These are phyloP conservation scores for Trametes versicolor DNA, from an alignment of 1,284 basidiomycete species.

Conservation along the genomic window DNA sequence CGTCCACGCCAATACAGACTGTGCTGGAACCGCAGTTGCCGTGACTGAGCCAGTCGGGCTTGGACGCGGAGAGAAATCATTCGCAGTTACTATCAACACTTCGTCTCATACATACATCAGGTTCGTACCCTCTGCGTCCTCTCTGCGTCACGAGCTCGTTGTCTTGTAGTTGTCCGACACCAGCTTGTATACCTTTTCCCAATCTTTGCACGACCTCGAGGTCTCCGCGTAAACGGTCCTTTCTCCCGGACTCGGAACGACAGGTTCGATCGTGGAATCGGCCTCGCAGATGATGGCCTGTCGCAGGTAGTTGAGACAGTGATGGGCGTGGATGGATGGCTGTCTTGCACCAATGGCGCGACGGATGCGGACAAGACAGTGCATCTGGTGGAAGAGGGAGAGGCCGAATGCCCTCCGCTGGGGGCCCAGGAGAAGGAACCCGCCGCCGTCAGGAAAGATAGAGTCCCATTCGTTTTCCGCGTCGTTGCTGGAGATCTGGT, in stretches of 20 bases:
- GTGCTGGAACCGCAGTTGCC: too few species aligned
- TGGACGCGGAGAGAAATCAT: too few species aligned
- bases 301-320: constrained; percentile 56
- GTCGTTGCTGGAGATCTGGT: constrained; percentile 16
- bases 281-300: constrained; percentile 53
- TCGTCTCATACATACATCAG: too few species aligned
- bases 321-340: constrained; percentile 47
- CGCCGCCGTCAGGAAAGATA: constrained; percentile 11
- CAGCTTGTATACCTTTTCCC: neutral
- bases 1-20: too few species aligned
- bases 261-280: constrained; percentile 55
- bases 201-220: neutral
- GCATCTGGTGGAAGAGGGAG: constrained; percentile 47
- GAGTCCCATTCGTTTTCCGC: constrained; percentile 13
- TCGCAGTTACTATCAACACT: too few species aligned
- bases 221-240: neutral
- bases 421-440: constrained; percentile 10
- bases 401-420: constrained; percentile 31
- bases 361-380: constrained; percentile 41
- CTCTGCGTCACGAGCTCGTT: neutral
- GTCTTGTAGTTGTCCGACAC: neutral
- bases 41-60: too few species aligned
- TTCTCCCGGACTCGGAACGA: neutral
- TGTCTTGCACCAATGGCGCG: constrained; percentile 24
- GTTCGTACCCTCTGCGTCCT: too few species aligned